Evolutionary conservation across 192 early-diverging fungal genomes (phyloP), one percentile per base, ranked within the genome.

Genomic region (Phycomyces nitens): DNA sequence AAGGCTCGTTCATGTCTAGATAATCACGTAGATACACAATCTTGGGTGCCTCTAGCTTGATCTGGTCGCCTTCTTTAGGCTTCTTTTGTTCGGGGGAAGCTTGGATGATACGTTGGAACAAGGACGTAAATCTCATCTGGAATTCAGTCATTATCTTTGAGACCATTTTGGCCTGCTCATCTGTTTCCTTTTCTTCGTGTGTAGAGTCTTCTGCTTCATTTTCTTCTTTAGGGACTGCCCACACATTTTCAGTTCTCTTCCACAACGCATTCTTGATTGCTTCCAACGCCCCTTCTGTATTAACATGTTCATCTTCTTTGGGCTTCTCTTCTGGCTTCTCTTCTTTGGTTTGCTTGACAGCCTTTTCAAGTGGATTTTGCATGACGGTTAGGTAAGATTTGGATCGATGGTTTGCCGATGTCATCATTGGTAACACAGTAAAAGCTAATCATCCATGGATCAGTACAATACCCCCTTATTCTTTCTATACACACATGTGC

Each of bases 11-110:
- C 49, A 80, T 73, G 29, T 82, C 76, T 12, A 72, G 72, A 61
- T 75, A 72, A 56, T 84, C 82, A 20, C 76, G 66, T 18, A 84
- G 57, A 39, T 79, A 84, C 8, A 84, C 44, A 21, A 84, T 70
- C 50, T 76, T 78, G 20, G 77, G 75, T 8, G 59, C 20, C n/a
- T 24, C 16, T 34, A 7, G 38, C 21, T 53, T 49, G 47, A 2
- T 15, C 1, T 49, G 14, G 47, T 10, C 20, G 2, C 2, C 20
- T 49, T 60, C 42, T 49, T 60, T 18, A 23, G 29, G 2, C 7
- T 34, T 34, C 29, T 34, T 34, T 34, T 34, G 29, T 34, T 34
- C 29, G 29, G 29, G 29, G 3, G 29, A 34, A 7, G 3, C 7
- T 5, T 5, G 29, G 7, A 34, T 34, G 29, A 34, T 34, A 34